Evolutionary conservation across 148 eudicot species (phyloP).

Genomic region (Oxyria digyna): DNA sequence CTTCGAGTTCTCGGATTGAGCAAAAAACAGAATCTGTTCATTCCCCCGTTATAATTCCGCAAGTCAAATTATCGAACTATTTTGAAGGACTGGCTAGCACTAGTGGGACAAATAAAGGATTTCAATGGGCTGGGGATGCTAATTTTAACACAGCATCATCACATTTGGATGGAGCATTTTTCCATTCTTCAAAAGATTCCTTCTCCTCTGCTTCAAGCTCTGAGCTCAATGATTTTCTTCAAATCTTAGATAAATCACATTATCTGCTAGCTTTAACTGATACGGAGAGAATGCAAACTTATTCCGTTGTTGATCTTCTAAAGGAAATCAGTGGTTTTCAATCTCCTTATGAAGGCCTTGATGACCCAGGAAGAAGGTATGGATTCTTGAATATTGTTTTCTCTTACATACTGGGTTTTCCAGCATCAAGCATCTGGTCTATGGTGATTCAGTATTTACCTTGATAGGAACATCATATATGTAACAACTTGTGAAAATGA

Average conservation of each 20-base stretch:
- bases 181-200: conserved; percentile 17
- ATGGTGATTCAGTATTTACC: neutral
- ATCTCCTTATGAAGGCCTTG: conserved; percentile 60
- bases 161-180: conserved; percentile 23
- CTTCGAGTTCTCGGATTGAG: conserved; percentile 22
- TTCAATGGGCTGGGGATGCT: conserved; percentile 40
- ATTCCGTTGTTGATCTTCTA: conserved; percentile 63
- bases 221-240: conserved; percentile 30
- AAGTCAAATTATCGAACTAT: conserved; percentile 54
- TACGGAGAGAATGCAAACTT: conserved; percentile 51
- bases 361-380: conserved; percentile 95
- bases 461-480: neutral
- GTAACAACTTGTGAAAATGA: neutral
- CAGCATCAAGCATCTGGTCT: neutral
- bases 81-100: conserved; percentile 47
- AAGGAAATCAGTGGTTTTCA: conserved; percentile 52
- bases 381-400: neutral
- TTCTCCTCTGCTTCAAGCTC: conserved; percentile 34
- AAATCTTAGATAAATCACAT: conserved; percentile 43
- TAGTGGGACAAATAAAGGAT: conserved; percentile 21
- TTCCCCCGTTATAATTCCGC: conserved; percentile 21
- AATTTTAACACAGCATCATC: conserved; percentile 22
- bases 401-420: neutral
- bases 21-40: conserved; percentile 13
- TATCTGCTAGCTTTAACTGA: conserved; percentile 27